These are phyloP conservation scores for Salix purpurea DNA, from an alignment of 345 rosid species.

Conservation along the genomic window DNA sequence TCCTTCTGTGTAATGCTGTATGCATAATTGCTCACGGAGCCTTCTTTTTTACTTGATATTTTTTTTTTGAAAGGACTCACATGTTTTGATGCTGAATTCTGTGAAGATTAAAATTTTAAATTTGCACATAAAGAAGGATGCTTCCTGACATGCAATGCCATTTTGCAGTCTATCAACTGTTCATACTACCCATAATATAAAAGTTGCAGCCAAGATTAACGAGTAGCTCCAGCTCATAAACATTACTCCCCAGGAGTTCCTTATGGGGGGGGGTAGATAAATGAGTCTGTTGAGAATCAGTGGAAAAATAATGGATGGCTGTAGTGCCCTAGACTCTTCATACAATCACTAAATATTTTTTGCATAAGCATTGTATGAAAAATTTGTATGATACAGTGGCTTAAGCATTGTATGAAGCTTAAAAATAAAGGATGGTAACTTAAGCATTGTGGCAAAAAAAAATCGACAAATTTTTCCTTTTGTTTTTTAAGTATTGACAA, in stretches of 20 bases:
- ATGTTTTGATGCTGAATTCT: not conserved
- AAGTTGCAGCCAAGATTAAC: not conserved
- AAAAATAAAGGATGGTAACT: no score
- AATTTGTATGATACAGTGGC: no score
- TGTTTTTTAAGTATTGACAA: not conserved
- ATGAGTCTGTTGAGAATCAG: not conserved
- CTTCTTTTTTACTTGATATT: not conserved
- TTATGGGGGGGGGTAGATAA: not conserved
- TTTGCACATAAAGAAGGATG: not conserved
- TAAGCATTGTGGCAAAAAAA: no score
- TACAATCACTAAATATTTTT: not conserved
- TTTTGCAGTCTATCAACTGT: not conserved
- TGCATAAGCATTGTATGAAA: not conserved
- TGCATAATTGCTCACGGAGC: not conserved
- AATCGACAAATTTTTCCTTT: not conserved
- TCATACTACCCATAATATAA: not conserved
- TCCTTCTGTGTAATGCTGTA: not conserved
- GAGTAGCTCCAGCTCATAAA: not conserved
- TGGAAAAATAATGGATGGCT: not conserved
- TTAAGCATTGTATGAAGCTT: no score
- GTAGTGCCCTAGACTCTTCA: not conserved
- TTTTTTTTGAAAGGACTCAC: no score
- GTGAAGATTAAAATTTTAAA: not conserved
- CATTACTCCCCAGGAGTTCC: not conserved
- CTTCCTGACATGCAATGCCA: not conserved